Percentiles rank a stretch among this genome's conserved stretches.
Evolutionary conservation across 148 eudicot species (phyloP).

Genomic region (Diospyros lotus): DNA sequence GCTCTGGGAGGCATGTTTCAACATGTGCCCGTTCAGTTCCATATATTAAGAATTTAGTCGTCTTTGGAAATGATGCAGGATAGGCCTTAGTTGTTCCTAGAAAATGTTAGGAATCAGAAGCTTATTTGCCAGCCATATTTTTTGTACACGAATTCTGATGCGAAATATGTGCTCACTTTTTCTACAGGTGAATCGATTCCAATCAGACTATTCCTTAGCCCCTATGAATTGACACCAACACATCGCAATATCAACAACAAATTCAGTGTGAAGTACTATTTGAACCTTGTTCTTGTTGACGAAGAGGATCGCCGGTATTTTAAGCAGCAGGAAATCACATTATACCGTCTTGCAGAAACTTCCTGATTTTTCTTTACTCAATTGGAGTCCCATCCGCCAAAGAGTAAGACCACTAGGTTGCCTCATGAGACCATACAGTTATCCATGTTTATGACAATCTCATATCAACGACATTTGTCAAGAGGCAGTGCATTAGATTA

Average conservation of each 20-base stretch:
- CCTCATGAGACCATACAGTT: neutral
- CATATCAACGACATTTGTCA: neutral
- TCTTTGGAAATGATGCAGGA: no score
- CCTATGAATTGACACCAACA: constrained; percentile 93
- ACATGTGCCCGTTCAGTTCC: no score
- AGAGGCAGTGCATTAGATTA: neutral
- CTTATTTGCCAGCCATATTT: no score
- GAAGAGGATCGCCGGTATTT: constrained; percentile 98
- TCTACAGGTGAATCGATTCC: constrained; percentile 93
- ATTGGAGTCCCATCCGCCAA: neutral
- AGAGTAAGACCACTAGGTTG: neutral
- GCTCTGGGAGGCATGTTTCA: no score
- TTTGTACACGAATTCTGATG: neutral
- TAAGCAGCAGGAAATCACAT: constrained; percentile 91
- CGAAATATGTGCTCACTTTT: neutral
- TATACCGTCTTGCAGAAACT: constrained; percentile 70
- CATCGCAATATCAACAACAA: constrained; percentile 94
- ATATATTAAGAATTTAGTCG: no score
- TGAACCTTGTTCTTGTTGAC: constrained; percentile 93
- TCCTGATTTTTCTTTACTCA: constrained; percentile 20
- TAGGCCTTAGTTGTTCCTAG: no score
- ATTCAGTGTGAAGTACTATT: constrained; percentile 88
- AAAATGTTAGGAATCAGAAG: neutral
- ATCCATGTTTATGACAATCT: neutral
- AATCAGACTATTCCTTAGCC: constrained; percentile 84